Evolutionary conservation across 345 rosid genomes (phyloP), one percentile per base, ranked within the genome.

Genomic region (Pistacia integerrima): DNA sequence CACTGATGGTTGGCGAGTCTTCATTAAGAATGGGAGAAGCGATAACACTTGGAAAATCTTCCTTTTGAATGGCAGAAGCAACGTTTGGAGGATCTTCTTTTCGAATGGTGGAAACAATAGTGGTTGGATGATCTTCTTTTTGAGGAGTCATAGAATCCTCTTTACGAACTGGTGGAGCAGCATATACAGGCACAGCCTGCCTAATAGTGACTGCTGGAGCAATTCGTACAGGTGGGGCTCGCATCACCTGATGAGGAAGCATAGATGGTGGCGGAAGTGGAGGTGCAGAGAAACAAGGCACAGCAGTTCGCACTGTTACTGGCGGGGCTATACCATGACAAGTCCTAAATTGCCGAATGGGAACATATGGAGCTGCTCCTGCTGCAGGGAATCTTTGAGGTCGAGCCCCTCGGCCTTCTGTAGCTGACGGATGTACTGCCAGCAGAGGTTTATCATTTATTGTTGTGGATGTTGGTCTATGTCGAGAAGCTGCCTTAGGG

Each of bases 251-350:
- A 46, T 88, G 70, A 11, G 91, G 80, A 35, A 81, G 74, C 33
- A 79, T 70, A 67, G 86, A 80, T 54, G 91, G 78, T 25, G 81
- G 83, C 44, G 87, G 89, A n/a, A 71, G 77, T 22, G 90, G 95
- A 44, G 98, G 98, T 49, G 99, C 94, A 20, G 99, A 88, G 80
- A 89, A 95, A 73, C 91, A 94, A 1, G 99, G 98, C 56, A 87
- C 88, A 8, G 90, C 79, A 4, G 85, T 89, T 84, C 99, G 90
- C 81, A 93, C 82, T 12, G 90, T 93, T 60, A 95, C 99, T 4
- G 98, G 93, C 5, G 94, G 98, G 75, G 98, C 99, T 75, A 88
- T 81, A 64, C 93, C 89, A 59, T 77, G 92, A 83, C 94, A 89
- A 28, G 89, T 72, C 72, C 92, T 85, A 67, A 75, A 84, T 56